phyloP scores from a whole-genome alignment of 1,139 yeast genomes.

The Suhomyces coccinellae region DNA sequence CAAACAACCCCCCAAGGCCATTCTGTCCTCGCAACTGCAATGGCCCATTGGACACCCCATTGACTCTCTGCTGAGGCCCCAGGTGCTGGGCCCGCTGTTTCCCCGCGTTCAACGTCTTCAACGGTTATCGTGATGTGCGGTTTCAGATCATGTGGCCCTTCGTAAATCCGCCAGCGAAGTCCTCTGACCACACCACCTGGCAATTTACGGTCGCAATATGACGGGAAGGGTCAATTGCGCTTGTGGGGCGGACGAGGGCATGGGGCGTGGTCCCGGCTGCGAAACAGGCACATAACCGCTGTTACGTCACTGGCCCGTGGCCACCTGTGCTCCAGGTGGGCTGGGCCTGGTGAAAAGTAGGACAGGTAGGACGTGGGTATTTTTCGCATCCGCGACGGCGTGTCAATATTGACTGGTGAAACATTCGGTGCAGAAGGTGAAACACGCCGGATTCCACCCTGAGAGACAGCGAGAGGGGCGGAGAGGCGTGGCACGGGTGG shows the following conservation, averaged over 20 bases:
- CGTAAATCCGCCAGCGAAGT: constrained; percentile 7
- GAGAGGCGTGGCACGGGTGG: too few relatives aligned
- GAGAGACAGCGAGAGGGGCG: neutral
- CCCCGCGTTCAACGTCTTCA: constrained; percentile 3
- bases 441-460: neutral
- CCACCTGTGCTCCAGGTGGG: neutral
- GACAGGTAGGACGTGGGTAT: neutral
- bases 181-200: neutral
- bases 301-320: neutral
- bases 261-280: constrained; percentile 5
- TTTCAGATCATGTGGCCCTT: constrained; percentile 7
- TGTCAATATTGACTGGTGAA: constrained; percentile 1
- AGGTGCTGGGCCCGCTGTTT: neutral
- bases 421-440: neutral
- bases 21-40: too few relatives aligned
- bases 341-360: neutral
- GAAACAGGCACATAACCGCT: constrained; percentile 1
- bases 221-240: constrained; percentile 3
- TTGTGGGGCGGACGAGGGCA: neutral
- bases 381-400: neutral
- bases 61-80: too few relatives aligned
- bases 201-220: constrained; percentile 2
- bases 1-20: too few relatives aligned
- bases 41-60: too few relatives aligned
- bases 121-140: constrained; percentile 1